phyloP scores from a whole-genome alignment of 345 rosid species.

The Ceriops tagal region DNA sequence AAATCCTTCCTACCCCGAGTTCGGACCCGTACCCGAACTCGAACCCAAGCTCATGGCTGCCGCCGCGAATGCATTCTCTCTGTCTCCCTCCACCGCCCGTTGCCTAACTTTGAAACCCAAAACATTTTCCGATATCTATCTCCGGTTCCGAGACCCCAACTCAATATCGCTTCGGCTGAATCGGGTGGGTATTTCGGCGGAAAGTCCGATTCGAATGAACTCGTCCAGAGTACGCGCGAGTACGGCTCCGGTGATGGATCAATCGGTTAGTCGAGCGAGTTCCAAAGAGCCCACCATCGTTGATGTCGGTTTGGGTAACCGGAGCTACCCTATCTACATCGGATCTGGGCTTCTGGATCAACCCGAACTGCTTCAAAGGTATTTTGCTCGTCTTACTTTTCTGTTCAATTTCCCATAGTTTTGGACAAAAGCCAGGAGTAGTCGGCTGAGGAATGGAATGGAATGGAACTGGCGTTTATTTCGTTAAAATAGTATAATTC shows the following conservation, averaged over 20 bases:
- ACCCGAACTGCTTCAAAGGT: constrained; percentile 81
- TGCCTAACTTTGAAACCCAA: constrained; percentile 15
- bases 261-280: constrained; percentile 36
- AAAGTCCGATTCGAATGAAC: constrained; percentile 14
- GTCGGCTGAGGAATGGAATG: too few species aligned
- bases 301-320: constrained; percentile 79
- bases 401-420: background rate
- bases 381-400: background rate
- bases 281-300: constrained; percentile 56
- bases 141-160: constrained; percentile 29
- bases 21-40: constrained; percentile 4
- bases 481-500: background rate
- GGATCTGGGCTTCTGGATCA: constrained; percentile 85
- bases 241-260: constrained; percentile 61
- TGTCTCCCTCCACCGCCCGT: constrained; percentile 35
- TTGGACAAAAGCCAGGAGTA: too few species aligned
- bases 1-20: constrained; percentile 4
- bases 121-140: constrained; percentile 12
- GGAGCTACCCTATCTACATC: constrained; percentile 95
- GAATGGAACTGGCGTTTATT: too few species aligned
- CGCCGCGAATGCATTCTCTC: constrained; percentile 44
- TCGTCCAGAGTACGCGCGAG: constrained; percentile 37
- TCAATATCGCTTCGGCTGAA: constrained; percentile 30
- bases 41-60: constrained; percentile 45
- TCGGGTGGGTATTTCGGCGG: constrained; percentile 22